Evolutionary conservation across 1,284 basidiomycete species (phyloP).

Genomic region (Ganoderma multipileum): DNA sequence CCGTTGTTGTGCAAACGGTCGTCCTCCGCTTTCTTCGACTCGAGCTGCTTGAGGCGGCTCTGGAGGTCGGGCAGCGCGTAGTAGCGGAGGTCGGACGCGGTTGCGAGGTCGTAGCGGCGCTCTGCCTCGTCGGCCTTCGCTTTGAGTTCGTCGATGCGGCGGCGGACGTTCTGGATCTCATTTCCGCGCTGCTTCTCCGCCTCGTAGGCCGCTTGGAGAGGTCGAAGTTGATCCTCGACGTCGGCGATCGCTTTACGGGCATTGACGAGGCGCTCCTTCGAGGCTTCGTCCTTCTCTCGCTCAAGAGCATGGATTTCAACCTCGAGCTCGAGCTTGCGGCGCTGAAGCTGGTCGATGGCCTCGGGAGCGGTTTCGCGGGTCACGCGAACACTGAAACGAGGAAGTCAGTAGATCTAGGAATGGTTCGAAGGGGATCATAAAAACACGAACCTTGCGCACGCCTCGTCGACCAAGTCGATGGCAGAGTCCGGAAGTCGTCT

Average conservation of each 20-base stretch:
- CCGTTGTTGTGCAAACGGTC: conserved; percentile 55
- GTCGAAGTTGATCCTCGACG: conserved; percentile 90
- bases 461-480: conserved; percentile 94
- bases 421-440: neutral
- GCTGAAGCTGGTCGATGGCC: conserved; percentile 93
- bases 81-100: conserved; percentile 91
- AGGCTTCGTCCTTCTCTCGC: conserved; percentile 90
- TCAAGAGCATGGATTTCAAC: conserved; percentile 97
- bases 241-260: conserved; percentile 86
- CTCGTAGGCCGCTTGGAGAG: conserved; percentile 90
- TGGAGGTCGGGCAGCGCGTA: conserved; percentile 95
- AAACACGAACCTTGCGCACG: conserved; percentile 76
- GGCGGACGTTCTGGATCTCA: conserved; percentile 82
- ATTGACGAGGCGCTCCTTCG: conserved; percentile 84
- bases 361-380: conserved; percentile 96
- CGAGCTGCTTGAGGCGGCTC: conserved; percentile 73
- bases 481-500: conserved; percentile 89
- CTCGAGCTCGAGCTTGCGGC: conserved; percentile 91
- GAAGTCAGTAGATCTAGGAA: conserved; percentile 12
- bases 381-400: conserved; percentile 75
- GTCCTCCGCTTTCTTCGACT: conserved; percentile 78
- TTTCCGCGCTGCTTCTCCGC: conserved; percentile 89
- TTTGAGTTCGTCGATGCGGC: conserved; percentile 91
- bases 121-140: conserved; percentile 96
- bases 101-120: conserved; percentile 83